Evolutionary conservation across 2,329 filamentous ascomycete genomes (phyloP).

Genomic region (Huntiella bhutanensis): DNA sequence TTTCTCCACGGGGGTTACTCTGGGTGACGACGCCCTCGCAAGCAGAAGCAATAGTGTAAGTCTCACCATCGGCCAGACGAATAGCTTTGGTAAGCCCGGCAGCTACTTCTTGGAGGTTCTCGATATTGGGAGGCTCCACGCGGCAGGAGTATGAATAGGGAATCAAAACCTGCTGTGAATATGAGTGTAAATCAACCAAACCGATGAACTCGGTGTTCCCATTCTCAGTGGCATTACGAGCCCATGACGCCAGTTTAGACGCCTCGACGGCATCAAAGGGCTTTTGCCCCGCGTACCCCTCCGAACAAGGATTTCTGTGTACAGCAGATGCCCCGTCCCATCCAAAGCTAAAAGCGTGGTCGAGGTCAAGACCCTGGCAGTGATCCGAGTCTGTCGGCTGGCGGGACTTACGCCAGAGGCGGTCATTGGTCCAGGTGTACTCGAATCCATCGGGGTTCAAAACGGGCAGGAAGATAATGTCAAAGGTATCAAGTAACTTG

Average conservation of each 20-base stretch:
- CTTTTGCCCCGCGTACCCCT: constrained; percentile 66
- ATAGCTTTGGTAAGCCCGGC: constrained; percentile 80
- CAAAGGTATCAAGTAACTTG: constrained; percentile 62
- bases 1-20: constrained; percentile 36
- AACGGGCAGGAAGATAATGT: constrained; percentile 74
- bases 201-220: constrained; percentile 63
- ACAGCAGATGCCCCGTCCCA: constrained; percentile 50
- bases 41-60: constrained; percentile 61
- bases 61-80: constrained; percentile 55
- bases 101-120: constrained; percentile 81
- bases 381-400: constrained; percentile 67
- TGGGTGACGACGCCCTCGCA: constrained; percentile 43
- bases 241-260: constrained; percentile 59
- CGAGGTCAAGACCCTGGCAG: constrained; percentile 76
- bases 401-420: constrained; percentile 86
- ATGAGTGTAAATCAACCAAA: constrained; percentile 80
- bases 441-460: constrained; percentile 88
- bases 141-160: constrained; percentile 78
- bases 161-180: constrained; percentile 86
- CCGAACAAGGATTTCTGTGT: constrained; percentile 66
- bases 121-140: constrained; percentile 60
- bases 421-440: constrained; percentile 81
- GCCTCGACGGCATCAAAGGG: constrained; percentile 76
- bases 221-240: constrained; percentile 52
- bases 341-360: constrained; percentile 67